Evolutionary conservation across 768 basidiomycete genomes (phyloP), one percentile per base, ranked within the genome.

Genomic region (Lentinula edodes): DNA sequence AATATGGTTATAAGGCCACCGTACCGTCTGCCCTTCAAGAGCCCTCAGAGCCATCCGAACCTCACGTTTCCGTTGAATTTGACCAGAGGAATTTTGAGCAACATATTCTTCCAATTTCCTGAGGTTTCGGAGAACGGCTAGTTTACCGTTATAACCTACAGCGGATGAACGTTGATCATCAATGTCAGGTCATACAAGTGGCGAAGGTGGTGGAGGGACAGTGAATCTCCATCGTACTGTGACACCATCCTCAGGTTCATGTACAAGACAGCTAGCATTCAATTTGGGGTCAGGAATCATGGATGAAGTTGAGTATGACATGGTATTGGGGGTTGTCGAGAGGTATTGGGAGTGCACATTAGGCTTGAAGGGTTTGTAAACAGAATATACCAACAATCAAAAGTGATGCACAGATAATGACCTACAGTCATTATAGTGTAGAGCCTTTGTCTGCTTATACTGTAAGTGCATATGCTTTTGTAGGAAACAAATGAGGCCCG

Each of bases 11-110:
- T 89, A 86, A 10, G 88, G 88, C 83, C 87, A 89, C 3, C 66
- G 66, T 39, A 91, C 81, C 23, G 74, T 72, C 63, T 83, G 80
- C 0, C 85, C 85, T 62, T 91, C 88, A 42, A 92, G 69, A 3
- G 87, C 82, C 16, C 90, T 75, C 42, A 92, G 70, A 4, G 87
- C 83, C 70, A 85, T 72, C 0, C 90, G 82, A 3, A 91, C 76
- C 61, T 83, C 76, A 15, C 86, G 80, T 52, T 79, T 75, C 57
- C 78, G 74, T 45, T 72, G 75, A 38, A 89, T 76, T 42, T 78
- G 75, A 4, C 67, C 65, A 56, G 75, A 76, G 0, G 81, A 76
- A 68, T 92, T 91, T 73, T 90, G 89, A 1, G 67, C 62, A 16
- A 90, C 77, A 63, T 88, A 90, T 13, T 70, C 68, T 66, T 85